Percentiles rank a stretch among this genome's conserved stretches.
Evolutionary conservation across 192 early-diverging fungal genomes (phyloP).

Genomic region (Coemansia sp.): DNA sequence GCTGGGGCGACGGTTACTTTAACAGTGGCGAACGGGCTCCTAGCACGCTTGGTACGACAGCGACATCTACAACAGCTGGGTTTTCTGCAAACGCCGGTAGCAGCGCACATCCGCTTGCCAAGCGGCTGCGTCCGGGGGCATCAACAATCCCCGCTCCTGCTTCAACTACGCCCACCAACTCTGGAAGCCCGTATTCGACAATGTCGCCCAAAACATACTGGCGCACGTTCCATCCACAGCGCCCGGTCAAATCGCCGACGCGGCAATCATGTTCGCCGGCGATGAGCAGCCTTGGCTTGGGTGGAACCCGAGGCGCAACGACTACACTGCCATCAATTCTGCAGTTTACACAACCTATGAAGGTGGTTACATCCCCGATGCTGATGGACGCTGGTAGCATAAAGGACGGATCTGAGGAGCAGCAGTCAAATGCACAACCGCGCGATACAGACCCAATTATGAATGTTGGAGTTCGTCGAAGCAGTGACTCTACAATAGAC

Average conservation of each 20-base stretch:
- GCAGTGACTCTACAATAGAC: slow-evolving; percentile 29
- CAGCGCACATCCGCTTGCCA: background rate
- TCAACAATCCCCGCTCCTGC: background rate
- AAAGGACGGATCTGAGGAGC: background rate
- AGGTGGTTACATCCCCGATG: slow-evolving; percentile 19
- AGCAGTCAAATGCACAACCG: background rate
- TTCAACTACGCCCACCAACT: slow-evolving; percentile 3
- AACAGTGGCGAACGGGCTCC: background rate
- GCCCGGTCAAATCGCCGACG: slow-evolving; percentile 27
- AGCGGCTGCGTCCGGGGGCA: background rate
- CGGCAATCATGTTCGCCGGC: slow-evolving; percentile 24
- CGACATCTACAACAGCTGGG: background rate
- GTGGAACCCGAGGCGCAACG: background rate
- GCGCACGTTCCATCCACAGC: slow-evolving; percentile 16
- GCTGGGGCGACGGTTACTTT: slow-evolving; percentile 22
- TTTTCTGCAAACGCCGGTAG: background rate
- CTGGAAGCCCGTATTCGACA: slow-evolving; percentile 14
- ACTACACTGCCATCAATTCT: slow-evolving; percentile 24
- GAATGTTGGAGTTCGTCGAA: slow-evolving; percentile 12
- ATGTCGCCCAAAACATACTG: slow-evolving; percentile 17
- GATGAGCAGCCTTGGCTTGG: slow-evolving; percentile 1
- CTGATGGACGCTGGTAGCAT: slow-evolving; percentile 13
- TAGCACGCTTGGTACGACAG: background rate
- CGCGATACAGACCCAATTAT: slow-evolving; percentile 13
- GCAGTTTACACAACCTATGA: slow-evolving; percentile 22